Conservation (phyloP, 257 asterid species). For the Euphrasia confusa region DNA sequence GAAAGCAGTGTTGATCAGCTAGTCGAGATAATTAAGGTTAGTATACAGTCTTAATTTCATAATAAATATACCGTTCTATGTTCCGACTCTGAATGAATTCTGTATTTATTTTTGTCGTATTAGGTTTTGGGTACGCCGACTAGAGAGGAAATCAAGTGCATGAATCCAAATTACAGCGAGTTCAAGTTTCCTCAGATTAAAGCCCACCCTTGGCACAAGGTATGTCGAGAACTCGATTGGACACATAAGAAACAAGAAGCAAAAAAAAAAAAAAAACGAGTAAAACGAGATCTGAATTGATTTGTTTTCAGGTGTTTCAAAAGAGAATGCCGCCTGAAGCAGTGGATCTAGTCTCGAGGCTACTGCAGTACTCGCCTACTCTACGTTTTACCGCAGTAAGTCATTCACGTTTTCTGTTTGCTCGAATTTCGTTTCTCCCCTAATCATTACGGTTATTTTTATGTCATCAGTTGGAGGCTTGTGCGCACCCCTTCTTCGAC, state of each 20-base stretch:
- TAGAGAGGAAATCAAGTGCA: slow-evolving; percentile 90
- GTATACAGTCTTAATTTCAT: too few relatives aligned
- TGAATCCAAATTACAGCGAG: slow-evolving; percentile 84
- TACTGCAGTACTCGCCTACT: slow-evolving; percentile 83
- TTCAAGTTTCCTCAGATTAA: slow-evolving; percentile 91
- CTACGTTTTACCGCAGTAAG: slow-evolving; percentile 89
- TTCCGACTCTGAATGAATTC: too few relatives aligned
- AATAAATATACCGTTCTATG: too few relatives aligned
- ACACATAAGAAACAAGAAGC: neutral
- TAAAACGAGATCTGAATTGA: neutral
- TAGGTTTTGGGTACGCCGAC: slow-evolving; percentile 92
- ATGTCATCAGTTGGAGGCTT: slow-evolving; percentile 71
- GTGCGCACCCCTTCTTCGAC: slow-evolving; percentile 43
- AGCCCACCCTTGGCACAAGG: slow-evolving; percentile 98
- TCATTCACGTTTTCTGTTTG: neutral
- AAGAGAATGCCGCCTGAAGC: slow-evolving; percentile 79
- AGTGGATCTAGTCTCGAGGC: slow-evolving; percentile 81
- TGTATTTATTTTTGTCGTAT: too few relatives aligned
- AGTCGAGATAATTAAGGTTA: too few relatives aligned
- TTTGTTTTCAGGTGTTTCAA: slow-evolving; percentile 47
- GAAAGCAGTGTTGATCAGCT: too few relatives aligned
- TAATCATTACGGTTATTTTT: neutral
- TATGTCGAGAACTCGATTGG: slow-evolving; percentile 22
- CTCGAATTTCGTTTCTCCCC: neutral
- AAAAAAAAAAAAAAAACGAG: neutral